These are phyloP conservation scores for Xerocomus minutiporus DNA, from an alignment of 1,284 basidiomycete species.

Conservation along the genomic window DNA sequence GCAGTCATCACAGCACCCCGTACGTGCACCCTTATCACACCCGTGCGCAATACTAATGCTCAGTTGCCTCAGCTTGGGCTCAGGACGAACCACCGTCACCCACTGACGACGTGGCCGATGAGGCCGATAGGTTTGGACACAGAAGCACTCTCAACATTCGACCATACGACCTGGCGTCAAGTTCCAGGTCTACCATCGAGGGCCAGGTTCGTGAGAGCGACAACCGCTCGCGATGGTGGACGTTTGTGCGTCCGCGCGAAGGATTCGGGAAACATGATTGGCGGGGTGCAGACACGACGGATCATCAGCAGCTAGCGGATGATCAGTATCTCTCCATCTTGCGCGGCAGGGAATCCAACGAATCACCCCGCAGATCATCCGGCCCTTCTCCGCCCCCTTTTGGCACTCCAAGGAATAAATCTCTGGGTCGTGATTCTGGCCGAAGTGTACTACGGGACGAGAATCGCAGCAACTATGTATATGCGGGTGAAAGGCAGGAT, in stretches of 20 bases:
- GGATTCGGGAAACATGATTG: slow-evolving; percentile 20
- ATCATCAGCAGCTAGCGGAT: slow-evolving; percentile 17
- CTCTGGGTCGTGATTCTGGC: slow-evolving; percentile 62
- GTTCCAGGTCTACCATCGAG: slow-evolving; percentile 43
- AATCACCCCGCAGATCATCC: slow-evolving; percentile 28
- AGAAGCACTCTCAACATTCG: slow-evolving; percentile 34
- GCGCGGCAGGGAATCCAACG: slow-evolving; percentile 19
- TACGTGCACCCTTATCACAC: slow-evolving; percentile 34
- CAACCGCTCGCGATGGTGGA: slow-evolving; percentile 59
- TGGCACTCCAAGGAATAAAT: slow-evolving; percentile 51
- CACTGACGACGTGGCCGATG: slow-evolving; percentile 44
- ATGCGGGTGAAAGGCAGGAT: slow-evolving; percentile 28
- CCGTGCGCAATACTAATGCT: slow-evolving; percentile 8
- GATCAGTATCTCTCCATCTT: slow-evolving; percentile 24
- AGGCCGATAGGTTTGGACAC: slow-evolving; percentile 26
- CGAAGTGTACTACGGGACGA: slow-evolving; percentile 37
- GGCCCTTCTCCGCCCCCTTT: slow-evolving; percentile 42
- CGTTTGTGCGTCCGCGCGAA: slow-evolving; percentile 51
- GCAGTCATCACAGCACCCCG: slow-evolving; percentile 68
- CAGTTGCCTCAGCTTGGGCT: slow-evolving; percentile 60
- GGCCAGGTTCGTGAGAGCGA: slow-evolving; percentile 33
- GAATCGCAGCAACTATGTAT: slow-evolving; percentile 30
- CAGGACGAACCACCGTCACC: slow-evolving; percentile 76
- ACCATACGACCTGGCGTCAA: slow-evolving; percentile 49
- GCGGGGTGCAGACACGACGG: slow-evolving; percentile 19